Conservation (phyloP, 257 asterid species). For the Capsicum chinense region DNA sequence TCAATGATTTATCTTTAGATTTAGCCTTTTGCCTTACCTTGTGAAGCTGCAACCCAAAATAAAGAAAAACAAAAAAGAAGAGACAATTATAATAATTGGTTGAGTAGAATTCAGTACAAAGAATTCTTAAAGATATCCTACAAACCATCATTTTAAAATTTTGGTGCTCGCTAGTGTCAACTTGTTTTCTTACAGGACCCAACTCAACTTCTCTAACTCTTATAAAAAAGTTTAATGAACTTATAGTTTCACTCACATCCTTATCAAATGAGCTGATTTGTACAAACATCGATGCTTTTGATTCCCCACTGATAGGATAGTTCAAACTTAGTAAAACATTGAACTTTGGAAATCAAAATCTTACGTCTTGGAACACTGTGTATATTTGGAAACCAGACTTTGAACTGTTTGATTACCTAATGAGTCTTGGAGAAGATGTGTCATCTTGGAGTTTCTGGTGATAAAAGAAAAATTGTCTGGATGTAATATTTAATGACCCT, state of each 20-base stretch:
- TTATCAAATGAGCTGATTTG: slow-evolving; percentile 97
- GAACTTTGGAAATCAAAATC: background rate
- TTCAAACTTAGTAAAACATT: background rate
- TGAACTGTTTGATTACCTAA: slow-evolving; percentile 53
- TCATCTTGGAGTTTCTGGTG: slow-evolving; percentile 87
- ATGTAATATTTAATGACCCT: background rate
- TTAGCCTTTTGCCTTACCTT: slow-evolving; percentile 74
- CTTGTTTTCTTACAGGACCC: slow-evolving; percentile 35
- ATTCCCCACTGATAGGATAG: slow-evolving; percentile 71
- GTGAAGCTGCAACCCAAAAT: slow-evolving; percentile 59
- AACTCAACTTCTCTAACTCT: no score
- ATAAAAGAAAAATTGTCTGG: background rate
- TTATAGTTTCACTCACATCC: slow-evolving; percentile 58
- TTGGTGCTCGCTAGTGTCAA: slow-evolving; percentile 80
- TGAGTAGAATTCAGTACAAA: slow-evolving; percentile 8
- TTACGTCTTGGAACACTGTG: background rate
- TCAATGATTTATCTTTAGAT: slow-evolving; percentile 75
- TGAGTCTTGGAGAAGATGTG: slow-evolving; percentile 95
- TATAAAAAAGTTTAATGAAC: no score
- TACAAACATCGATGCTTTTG: slow-evolving; percentile 94
- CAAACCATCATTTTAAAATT: slow-evolving; percentile 78
- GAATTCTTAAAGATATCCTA: slow-evolving; percentile 14
- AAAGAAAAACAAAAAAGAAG: background rate
- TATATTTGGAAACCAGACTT: slow-evolving; percentile 11
- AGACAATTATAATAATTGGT: background rate